phyloP scores from a whole-genome alignment of 257 asterid species.

The Cruciata laevipes region DNA sequence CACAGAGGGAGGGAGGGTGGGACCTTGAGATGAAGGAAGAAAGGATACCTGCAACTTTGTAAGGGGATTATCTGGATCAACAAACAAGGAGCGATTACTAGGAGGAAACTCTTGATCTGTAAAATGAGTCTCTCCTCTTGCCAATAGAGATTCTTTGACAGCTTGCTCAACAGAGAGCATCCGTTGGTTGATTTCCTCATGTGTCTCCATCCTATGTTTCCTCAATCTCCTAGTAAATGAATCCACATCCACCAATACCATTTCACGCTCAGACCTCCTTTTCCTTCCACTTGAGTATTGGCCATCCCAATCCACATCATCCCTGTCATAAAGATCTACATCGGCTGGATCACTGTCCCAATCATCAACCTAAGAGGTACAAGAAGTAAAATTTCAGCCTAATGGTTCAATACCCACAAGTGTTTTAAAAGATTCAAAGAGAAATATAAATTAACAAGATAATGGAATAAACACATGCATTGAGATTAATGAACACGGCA shows the following conservation, averaged over 20 bases:
- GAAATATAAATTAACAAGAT: background rate
- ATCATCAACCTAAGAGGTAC: constrained; percentile 68
- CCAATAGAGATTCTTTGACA: constrained; percentile 92
- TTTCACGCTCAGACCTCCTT: constrained; percentile 85
- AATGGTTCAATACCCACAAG: background rate
- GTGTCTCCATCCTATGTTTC: constrained; percentile 84
- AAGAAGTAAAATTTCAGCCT: constrained; percentile 16
- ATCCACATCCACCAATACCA: constrained; percentile 69
- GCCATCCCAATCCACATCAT: constrained; percentile 99
- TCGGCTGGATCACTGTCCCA: constrained; percentile 99
- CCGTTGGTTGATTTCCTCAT: constrained; percentile 83
- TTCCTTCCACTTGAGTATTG: constrained; percentile 98
- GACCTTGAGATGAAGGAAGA: background rate
- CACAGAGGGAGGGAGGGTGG: constrained; percentile 8
- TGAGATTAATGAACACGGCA: background rate
- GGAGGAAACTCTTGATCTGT: constrained; percentile 99
- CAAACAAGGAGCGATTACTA: constrained; percentile 71
- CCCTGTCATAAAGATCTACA: constrained; percentile 96
- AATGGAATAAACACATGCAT: constrained; percentile 1
- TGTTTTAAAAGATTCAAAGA: background rate
- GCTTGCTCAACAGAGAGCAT: constrained; percentile 97
- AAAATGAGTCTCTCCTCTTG: constrained; percentile 82
- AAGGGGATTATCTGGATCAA: constrained; percentile 91
- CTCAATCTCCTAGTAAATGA: constrained; percentile 89
- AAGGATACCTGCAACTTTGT: constrained; percentile 67